Percentiles rank a stretch among this genome's conserved stretches.
Evolutionary conservation across 768 basidiomycete genomes (phyloP).

Genomic region (Pleurotus platypus): DNA sequence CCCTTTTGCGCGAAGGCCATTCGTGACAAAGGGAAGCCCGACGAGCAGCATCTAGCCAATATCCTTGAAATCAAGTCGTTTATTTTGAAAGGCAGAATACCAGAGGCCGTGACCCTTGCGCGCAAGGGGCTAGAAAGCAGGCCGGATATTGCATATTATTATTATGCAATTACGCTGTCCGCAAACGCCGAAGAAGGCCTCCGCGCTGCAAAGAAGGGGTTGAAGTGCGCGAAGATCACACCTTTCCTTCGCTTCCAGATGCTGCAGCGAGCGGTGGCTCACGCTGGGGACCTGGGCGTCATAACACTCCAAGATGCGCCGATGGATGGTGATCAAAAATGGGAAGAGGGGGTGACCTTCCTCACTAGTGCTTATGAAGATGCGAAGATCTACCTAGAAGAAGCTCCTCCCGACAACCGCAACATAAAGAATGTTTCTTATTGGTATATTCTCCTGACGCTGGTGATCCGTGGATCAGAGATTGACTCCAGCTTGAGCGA

Average conservation of each 20-base stretch:
- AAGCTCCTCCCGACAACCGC: conserved; percentile 60
- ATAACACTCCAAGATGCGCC: conserved; percentile 41
- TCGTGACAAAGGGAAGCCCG: conserved; percentile 33
- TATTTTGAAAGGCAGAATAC: conserved; percentile 45
- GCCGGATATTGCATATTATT: conserved; percentile 60
- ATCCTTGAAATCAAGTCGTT: conserved; percentile 61
- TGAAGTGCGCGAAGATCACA: conserved; percentile 52
- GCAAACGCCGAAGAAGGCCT: conserved; percentile 47
- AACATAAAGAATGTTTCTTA: conserved; percentile 57
- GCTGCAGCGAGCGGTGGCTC: conserved; percentile 59
- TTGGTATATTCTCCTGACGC: conserved; percentile 53
- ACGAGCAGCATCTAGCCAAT: conserved; percentile 53
- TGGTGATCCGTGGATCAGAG: conserved; percentile 49
- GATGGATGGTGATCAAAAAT: conserved; percentile 35
- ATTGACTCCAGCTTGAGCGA: conserved; percentile 46
- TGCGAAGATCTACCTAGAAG: conserved; percentile 47
- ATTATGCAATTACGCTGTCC: conserved; percentile 55
- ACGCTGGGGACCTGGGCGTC: conserved; percentile 56
- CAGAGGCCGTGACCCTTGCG: conserved; percentile 45
- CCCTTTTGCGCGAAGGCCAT: conserved; percentile 58
- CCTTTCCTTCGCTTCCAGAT: conserved; percentile 55
- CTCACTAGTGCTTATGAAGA: conserved; percentile 59
- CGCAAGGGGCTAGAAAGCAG: conserved; percentile 47
- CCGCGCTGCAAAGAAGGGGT: conserved; percentile 61
- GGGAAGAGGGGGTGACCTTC: conserved; percentile 61